phyloP scores from a whole-genome alignment of 345 rosid genomes.

The Syzygium aqueum region DNA sequence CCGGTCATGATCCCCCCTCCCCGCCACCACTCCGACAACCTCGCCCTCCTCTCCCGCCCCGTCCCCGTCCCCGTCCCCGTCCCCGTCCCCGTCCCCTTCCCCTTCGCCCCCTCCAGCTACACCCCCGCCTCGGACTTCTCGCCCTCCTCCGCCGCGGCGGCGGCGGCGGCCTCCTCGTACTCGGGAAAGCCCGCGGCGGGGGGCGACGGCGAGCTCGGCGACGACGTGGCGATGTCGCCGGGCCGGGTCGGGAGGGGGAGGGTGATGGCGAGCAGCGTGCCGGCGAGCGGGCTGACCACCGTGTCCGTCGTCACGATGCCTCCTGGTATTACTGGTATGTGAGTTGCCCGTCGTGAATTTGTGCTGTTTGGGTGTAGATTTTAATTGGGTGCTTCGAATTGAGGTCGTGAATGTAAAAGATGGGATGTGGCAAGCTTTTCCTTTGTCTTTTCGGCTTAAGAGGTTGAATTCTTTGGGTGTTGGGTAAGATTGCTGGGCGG shows the following conservation, averaged over 20 bases:
- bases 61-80: constrained; percentile 6
- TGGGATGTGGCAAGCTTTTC: not conserved
- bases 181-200: not conserved
- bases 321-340: constrained; percentile 51
- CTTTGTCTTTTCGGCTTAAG: not conserved
- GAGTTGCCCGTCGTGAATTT: no score
- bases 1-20: constrained; percentile 95
- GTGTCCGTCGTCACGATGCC: constrained; percentile 61
- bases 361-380: not conserved
- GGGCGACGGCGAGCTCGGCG: constrained; percentile 8
- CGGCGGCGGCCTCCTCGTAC: constrained; percentile 9
- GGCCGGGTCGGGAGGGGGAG: constrained; percentile 23
- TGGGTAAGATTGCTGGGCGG: not conserved
- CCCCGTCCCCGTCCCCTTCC: not conserved
- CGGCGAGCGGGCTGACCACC: constrained; percentile 60
- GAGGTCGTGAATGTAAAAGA: not conserved
- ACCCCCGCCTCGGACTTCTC: constrained; percentile 10
- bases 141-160: constrained; percentile 20
- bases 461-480: not conserved
- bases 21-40: constrained; percentile 44
- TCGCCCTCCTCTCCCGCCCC: constrained; percentile 17
- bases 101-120: constrained; percentile 1
- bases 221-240: constrained; percentile 28
- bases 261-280: constrained; percentile 53
- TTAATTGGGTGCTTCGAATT: not conserved